Conservation (phyloP, 2,329 filamentous ascomycete species). For the Aspergillus neoniger region DNA sequence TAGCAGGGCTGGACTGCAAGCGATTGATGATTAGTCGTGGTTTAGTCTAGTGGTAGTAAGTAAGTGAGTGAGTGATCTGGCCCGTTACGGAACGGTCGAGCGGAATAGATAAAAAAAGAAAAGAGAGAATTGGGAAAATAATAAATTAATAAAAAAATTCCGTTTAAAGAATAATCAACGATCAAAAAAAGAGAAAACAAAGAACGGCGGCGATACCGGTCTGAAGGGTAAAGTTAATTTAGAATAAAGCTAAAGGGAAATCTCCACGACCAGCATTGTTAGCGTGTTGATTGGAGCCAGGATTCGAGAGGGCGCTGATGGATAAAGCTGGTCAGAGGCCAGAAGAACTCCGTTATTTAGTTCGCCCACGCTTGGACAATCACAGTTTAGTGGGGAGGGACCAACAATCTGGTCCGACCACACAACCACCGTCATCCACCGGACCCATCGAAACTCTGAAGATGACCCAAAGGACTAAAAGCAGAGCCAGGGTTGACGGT, state of each 20-base stretch:
- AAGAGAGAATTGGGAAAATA: neutral
- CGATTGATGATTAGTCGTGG: too few relatives aligned
- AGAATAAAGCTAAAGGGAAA: slow-evolving; percentile 5
- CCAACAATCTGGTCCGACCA: neutral
- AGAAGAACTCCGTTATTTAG: neutral
- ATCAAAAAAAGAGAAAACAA: neutral
- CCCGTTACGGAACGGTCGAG: too few relatives aligned
- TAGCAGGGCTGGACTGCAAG: neutral
- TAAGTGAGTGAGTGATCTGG: too few relatives aligned
- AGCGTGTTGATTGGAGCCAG: neutral
- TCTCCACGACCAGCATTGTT: neutral
- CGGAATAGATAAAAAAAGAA: neutral
- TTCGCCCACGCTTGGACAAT: neutral
- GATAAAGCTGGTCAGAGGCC: neutral
- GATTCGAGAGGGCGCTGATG: neutral
- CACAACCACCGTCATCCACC: neutral
- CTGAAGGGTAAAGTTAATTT: slow-evolving; percentile 1
- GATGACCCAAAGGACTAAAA: neutral
- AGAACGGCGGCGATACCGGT: neutral
- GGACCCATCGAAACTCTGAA: neutral
- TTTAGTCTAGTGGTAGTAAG: too few relatives aligned
- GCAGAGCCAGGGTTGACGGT: neutral
- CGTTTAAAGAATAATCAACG: too few relatives aligned
- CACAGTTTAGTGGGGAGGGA: neutral
- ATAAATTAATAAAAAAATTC: neutral